These are phyloP conservation scores for Quillaja saponaria DNA, from an alignment of 306 rosid genomes.

Conservation along the genomic window DNA sequence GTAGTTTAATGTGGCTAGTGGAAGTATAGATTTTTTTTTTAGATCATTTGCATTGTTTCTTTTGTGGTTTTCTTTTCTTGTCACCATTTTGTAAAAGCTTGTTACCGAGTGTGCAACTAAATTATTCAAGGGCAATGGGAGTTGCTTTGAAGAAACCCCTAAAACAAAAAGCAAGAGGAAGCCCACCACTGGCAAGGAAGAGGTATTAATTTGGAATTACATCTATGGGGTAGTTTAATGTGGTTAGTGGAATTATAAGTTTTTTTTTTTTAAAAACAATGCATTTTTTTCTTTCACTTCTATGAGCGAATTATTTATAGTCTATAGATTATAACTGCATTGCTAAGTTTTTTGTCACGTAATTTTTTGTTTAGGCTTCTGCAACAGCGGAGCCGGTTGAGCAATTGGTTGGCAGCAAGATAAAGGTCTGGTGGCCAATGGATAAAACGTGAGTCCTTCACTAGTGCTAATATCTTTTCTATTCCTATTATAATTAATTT, in stretches of 20 bases:
- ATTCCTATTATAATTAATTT: slow-evolving; percentile 13
- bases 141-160: slow-evolving; percentile 32
- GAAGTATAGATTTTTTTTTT: background rate
- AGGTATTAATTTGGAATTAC: slow-evolving; percentile 35
- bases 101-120: slow-evolving; percentile 32
- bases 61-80: slow-evolving; percentile 1
- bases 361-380: slow-evolving; percentile 35
- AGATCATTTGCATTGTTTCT: background rate
- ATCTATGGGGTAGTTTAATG: background rate
- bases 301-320: background rate
- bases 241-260: slow-evolving; percentile 4
- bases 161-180: slow-evolving; percentile 41
- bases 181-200: slow-evolving; percentile 24
- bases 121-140: slow-evolving; percentile 15
- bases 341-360: background rate
- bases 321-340: no score
- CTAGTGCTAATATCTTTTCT: slow-evolving; percentile 18
- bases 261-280: background rate
- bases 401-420: slow-evolving; percentile 52
- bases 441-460: slow-evolving; percentile 62
- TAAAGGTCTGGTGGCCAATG: slow-evolving; percentile 86
- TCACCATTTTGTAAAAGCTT: slow-evolving; percentile 28
- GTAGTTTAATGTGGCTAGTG: background rate
- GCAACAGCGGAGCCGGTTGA: slow-evolving; percentile 31
- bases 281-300: background rate